A percentile compares a stretch with the other conserved stretches of the same genome.
These are phyloP conservation scores for Boletus semigastroideus DNA, from an alignment of 1,284 basidiomycete genomes.

Conservation along the genomic window DNA sequence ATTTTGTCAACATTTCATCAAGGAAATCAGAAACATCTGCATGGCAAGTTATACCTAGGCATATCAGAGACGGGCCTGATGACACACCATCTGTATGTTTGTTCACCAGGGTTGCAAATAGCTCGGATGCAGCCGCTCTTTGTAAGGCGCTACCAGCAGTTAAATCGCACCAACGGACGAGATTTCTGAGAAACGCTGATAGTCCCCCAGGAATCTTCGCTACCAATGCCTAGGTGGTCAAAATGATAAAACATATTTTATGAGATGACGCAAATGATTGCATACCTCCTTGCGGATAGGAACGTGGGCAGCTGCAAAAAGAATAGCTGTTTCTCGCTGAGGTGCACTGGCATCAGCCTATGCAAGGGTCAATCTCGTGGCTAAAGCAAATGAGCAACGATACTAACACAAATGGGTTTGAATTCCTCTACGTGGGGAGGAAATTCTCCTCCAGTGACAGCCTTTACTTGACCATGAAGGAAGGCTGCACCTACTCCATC, in stretches of 20 bases:
- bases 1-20: slow-evolving; percentile 39
- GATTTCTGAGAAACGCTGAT: slow-evolving; percentile 47
- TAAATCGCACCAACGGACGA: slow-evolving; percentile 60
- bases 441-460: slow-evolving; percentile 50
- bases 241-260: neutral
- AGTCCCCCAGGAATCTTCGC: slow-evolving; percentile 26
- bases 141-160: slow-evolving; percentile 55
- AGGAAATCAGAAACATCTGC: slow-evolving; percentile 53
- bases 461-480: slow-evolving; percentile 53
- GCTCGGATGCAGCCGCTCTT: slow-evolving; percentile 55
- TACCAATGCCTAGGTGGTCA: slow-evolving; percentile 44
- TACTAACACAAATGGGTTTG: slow-evolving; percentile 25
- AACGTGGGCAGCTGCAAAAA: slow-evolving; percentile 68
- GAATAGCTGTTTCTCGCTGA: slow-evolving; percentile 61
- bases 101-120: slow-evolving; percentile 73
- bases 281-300: slow-evolving; percentile 66
- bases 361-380: neutral
- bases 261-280: neutral
- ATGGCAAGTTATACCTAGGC: neutral
- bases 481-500: slow-evolving; percentile 58
- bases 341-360: slow-evolving; percentile 45
- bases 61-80: neutral
- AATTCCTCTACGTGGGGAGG: slow-evolving; percentile 16
- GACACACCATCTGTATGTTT: slow-evolving; percentile 63
- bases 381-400: slow-evolving; percentile 1